Percentiles rank a stretch among this genome's conserved stretches.
Evolutionary conservation across 148 eudicot species (phyloP).

Genomic region (Camellia granthamiana): DNA sequence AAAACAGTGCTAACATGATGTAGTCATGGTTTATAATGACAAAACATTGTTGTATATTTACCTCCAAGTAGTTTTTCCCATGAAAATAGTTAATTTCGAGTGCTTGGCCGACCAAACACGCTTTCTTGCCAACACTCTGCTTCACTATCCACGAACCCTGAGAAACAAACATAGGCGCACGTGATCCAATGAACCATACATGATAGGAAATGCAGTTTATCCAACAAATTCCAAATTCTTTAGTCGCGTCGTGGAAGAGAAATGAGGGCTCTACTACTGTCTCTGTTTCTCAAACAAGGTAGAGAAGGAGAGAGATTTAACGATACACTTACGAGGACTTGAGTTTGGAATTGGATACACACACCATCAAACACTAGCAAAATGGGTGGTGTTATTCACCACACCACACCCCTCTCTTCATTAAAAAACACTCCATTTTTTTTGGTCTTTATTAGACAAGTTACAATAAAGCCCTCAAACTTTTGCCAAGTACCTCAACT

Average conservation of each 20-base stretch:
- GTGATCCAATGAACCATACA: neutral
- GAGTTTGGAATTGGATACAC: no score
- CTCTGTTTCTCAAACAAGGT: no score
- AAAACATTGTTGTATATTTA: slow-evolving; percentile 18
- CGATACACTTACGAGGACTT: no score
- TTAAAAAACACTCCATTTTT: no score
- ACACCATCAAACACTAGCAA: no score
- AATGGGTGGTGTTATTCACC: no score
- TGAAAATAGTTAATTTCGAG: slow-evolving; percentile 61
- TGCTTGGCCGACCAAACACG: slow-evolving; percentile 64
- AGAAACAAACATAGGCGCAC: slow-evolving; percentile 6
- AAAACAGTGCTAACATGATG: no score
- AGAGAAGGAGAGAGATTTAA: no score
- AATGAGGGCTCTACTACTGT: neutral
- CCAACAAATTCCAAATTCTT: neutral
- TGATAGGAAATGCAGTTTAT: neutral
- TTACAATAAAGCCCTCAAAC: no score
- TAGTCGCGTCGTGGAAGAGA: neutral
- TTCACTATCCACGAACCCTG: slow-evolving; percentile 83
- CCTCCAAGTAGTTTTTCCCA: slow-evolving; percentile 73
- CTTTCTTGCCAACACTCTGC: slow-evolving; percentile 78
- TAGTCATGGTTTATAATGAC: neutral
- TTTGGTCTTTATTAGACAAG: no score
- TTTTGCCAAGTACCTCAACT: no score
- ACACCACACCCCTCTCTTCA: no score